Evolutionary conservation across 2,329 filamentous ascomycete genomes (phyloP).

Genomic region (Penicillium oxalicum): DNA sequence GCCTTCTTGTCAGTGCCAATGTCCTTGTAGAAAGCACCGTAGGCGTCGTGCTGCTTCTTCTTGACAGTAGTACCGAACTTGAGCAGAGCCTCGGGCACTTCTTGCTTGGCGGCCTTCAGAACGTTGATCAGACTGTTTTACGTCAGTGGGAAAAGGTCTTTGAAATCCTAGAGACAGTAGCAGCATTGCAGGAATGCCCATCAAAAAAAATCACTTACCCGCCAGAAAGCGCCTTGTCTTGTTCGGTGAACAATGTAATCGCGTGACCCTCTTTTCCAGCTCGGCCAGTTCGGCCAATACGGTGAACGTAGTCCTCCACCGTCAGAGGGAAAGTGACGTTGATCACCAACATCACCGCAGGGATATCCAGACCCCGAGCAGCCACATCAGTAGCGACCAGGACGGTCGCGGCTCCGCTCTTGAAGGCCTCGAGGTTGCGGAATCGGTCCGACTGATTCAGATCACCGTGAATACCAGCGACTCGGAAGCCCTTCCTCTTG

Average conservation of each 20-base stretch:
- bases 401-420: constrained; percentile 71
- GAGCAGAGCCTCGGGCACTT: constrained; percentile 80
- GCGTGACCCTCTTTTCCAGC: constrained; percentile 84
- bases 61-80: constrained; percentile 98
- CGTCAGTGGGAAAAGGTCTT: constrained; percentile 11
- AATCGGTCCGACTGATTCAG: constrained; percentile 84
- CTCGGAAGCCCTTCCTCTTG: constrained; percentile 68
- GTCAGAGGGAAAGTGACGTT: constrained; percentile 94
- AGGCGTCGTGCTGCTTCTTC: constrained; percentile 95
- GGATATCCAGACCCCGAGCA: constrained; percentile 72
- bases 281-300: constrained; percentile 88
- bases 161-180: not conserved
- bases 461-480: constrained; percentile 91
- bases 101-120: constrained; percentile 84
- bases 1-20: constrained; percentile 75
- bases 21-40: constrained; percentile 94
- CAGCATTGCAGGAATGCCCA: constrained; percentile 24
- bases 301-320: constrained; percentile 95
- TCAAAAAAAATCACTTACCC: constrained; percentile 54
- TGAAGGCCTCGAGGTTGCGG: constrained; percentile 83
- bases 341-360: constrained; percentile 87
- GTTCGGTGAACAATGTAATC: constrained; percentile 90
- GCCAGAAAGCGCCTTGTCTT: constrained; percentile 87
- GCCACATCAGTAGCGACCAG: constrained; percentile 67
- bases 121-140: constrained; percentile 75